Base-by-base conservation (phyloP, 495 filamentous ascomycete genomes). In the Podospora appendiculata region DNA sequence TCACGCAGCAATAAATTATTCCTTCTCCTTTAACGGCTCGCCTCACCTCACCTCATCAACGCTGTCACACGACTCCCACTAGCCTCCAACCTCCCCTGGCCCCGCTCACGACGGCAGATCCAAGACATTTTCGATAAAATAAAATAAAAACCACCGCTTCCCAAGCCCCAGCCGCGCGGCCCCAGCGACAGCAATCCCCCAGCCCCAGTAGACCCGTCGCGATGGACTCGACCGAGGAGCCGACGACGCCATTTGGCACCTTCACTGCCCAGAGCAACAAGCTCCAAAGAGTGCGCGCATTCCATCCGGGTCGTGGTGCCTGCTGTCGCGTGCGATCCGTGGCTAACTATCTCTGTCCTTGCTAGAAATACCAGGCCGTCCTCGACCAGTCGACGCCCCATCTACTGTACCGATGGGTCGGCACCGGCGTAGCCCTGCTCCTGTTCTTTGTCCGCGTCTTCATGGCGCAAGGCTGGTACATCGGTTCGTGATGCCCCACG, bases 401-500 rank as follows among this genome's bases (percentile, higher is more conserved):
- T 67, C 82, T 85, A 39, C 68, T 82, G 48, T 95, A 96, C 69
- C 82, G 93, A 72, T 98, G 93, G 93, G 72, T 84, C 49, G 82
- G 85, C 68, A 95, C 90, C 14, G 85, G 60, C 18, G 79, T 81
- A 9, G 76, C 87, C 25, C 80, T 97, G 50, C 48, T 87, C 51
- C 13, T 89, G 50, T 96, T 98, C 79, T 89, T 91, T 66, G 63
- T 92, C 53, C 83, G 93, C 58, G 91, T 98, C 59, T 73, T 98
- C 58, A 51, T 94, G 16, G 88, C 90, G 45, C 90, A 96, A 74
- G 93, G 93, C 65, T 98, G 93, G 93, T 98, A 98, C 62, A 96
- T 98, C 51, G 91, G 92, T 97, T 78, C 56, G 84, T 56, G 25
- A 25, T 25, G 25, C 25, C 25, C 25, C 2, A 25, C 25, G 25